Conservation (phyloP, 768 basidiomycete genomes). For the Leccinum pellstonianum region DNA sequence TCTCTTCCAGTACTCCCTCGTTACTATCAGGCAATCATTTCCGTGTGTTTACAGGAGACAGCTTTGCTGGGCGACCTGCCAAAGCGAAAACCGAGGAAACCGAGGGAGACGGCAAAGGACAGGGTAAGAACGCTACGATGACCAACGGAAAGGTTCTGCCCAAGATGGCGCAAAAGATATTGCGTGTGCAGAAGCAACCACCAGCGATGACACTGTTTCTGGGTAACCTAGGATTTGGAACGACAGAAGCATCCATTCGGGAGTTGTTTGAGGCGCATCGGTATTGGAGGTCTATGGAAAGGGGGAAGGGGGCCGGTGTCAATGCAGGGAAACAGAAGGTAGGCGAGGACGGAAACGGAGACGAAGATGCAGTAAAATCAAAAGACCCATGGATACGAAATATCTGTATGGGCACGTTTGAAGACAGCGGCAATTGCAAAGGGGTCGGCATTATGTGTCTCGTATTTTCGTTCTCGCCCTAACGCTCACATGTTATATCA, state of each 20-base stretch:
- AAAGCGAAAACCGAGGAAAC: constrained; percentile 33
- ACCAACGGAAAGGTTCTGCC: constrained; percentile 37
- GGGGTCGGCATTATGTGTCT: constrained; percentile 57
- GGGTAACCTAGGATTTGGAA: constrained; percentile 90
- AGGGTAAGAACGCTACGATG: constrained; percentile 31
- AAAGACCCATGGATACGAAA: constrained; percentile 66
- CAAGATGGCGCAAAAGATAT: constrained; percentile 76
- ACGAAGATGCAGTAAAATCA: constrained; percentile 1
- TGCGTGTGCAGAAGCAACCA: constrained; percentile 76
- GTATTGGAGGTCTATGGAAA: constrained; percentile 30
- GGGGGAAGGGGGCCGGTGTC: constrained; percentile 33
- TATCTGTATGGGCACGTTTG: constrained; percentile 92
- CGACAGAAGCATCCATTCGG: constrained; percentile 74
- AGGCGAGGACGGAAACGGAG: not conserved
- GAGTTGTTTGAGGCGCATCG: constrained; percentile 70
- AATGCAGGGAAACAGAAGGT: constrained; percentile 27
- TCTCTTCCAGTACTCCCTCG: not conserved
- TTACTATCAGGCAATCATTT: not conserved
- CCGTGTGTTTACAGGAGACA: constrained; percentile 50
- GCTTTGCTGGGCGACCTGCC: constrained; percentile 69
- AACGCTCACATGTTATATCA: not conserved
- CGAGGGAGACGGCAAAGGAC: constrained; percentile 28
- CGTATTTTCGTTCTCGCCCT: not conserved
- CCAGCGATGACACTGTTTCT: constrained; percentile 86
- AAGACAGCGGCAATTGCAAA: constrained; percentile 93